A percentile compares a stretch with the other conserved stretches of the same genome.
phyloP scores from a whole-genome alignment of 2,329 filamentous ascomycete genomes.

The Decorospora gaudefroyi region DNA sequence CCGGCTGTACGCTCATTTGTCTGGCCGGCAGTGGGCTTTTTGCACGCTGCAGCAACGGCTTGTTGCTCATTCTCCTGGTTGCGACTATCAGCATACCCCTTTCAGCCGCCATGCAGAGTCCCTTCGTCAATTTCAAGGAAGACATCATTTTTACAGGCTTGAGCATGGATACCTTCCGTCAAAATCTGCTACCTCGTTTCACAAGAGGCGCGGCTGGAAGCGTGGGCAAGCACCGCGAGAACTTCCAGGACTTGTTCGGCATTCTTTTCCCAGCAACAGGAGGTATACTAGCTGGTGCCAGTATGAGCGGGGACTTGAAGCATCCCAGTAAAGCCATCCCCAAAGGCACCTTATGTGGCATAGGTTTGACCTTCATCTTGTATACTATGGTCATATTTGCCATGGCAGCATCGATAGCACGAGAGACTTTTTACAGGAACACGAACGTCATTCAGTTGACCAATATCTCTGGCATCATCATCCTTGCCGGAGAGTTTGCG shows the following conservation, averaged over 20 bases:
- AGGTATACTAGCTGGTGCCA: slow-evolving; percentile 70
- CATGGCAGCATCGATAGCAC: slow-evolving; percentile 75
- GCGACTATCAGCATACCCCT: slow-evolving; percentile 81
- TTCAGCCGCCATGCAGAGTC: slow-evolving; percentile 69
- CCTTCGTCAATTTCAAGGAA: slow-evolving; percentile 66
- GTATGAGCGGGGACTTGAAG: slow-evolving; percentile 85
- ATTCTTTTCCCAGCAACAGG: slow-evolving; percentile 78
- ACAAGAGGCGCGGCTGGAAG: slow-evolving; percentile 66
- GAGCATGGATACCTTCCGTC: slow-evolving; percentile 69
- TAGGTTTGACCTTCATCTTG: slow-evolving; percentile 73
- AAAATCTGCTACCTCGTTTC: slow-evolving; percentile 73
- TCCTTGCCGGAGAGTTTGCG: slow-evolving; percentile 81
- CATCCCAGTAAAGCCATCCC: slow-evolving; percentile 85
- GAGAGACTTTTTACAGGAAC: slow-evolving; percentile 72
- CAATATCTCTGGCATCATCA: slow-evolving; percentile 73
- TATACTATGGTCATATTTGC: slow-evolving; percentile 78
- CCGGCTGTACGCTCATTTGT: slow-evolving; percentile 74
- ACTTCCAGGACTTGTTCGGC: slow-evolving; percentile 80
- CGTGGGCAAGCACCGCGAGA: slow-evolving; percentile 66
- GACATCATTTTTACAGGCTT: slow-evolving; percentile 78
- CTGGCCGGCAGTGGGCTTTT: slow-evolving; percentile 80
- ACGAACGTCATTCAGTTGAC: slow-evolving; percentile 80
- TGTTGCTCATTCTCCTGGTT: slow-evolving; percentile 71
- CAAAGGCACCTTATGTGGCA: slow-evolving; percentile 77
- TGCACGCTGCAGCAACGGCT: slow-evolving; percentile 75